Conservation (phyloP, 1,284 basidiomycete genomes). For the Bondarzewia mesenterica region DNA sequence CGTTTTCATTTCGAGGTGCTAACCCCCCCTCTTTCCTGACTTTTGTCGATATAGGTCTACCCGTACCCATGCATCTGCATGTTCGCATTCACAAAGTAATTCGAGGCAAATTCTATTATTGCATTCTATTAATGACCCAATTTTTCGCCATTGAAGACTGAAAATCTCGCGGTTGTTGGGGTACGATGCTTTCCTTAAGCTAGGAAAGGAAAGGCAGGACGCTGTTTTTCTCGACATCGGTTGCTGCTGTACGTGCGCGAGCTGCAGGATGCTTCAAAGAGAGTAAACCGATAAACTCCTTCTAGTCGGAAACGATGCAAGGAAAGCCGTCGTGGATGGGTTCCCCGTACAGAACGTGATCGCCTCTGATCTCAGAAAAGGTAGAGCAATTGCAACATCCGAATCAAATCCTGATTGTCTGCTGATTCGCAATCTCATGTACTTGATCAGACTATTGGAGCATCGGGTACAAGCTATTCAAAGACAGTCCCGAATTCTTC, state of each 20-base stretch:
- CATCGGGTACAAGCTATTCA: conserved; percentile 20
- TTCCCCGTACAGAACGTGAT: conserved; percentile 22
- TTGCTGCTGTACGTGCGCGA: conserved; percentile 5
- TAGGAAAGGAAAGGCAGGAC: background rate
- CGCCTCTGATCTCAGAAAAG: conserved; percentile 16
- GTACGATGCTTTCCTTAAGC: conserved; percentile 1
- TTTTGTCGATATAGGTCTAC: conserved; percentile 5
- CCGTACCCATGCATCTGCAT: conserved; percentile 9
- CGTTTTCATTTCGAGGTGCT: background rate
- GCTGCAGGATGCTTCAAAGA: too few relatives aligned
- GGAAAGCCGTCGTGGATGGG: conserved; percentile 29
- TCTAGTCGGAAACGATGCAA: conserved; percentile 30
- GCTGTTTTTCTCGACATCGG: conserved; percentile 13
- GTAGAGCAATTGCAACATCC: too few relatives aligned
- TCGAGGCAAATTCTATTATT: too few relatives aligned
- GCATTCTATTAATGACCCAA: background rate
- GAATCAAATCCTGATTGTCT: too few relatives aligned
- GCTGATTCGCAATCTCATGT: too few relatives aligned
- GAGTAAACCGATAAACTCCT: too few relatives aligned
- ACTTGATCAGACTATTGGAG: conserved; percentile 21
- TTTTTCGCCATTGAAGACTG: background rate
- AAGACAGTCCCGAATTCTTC: conserved; percentile 24
- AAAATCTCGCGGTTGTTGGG: conserved; percentile 8
- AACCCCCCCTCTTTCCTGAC: too few relatives aligned
- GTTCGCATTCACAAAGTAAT: conserved; percentile 8